Conservation (phyloP, 2,329 filamentous ascomycete species). For the Trichocomaceae sp. region DNA sequence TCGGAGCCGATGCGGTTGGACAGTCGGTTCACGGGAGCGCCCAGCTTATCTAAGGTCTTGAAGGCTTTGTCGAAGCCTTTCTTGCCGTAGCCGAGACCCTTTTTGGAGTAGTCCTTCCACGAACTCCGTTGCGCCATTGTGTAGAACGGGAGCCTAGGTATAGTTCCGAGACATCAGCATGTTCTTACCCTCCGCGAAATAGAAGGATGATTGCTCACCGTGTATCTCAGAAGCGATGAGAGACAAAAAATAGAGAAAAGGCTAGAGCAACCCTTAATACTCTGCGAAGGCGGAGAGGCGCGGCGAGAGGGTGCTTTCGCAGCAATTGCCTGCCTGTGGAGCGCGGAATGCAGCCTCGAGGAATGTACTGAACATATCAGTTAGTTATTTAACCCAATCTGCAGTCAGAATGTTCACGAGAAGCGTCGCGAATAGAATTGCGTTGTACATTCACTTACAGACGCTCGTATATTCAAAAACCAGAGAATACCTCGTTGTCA, state of each 20-base stretch:
- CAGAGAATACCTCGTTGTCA: not conserved
- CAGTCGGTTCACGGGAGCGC: constrained; percentile 69
- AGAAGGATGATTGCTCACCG: not conserved
- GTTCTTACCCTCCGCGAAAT: not conserved
- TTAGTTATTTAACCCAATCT: constrained; percentile 7
- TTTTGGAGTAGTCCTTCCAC: constrained; percentile 41
- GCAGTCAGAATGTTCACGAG: not conserved
- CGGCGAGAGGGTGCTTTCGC: not conserved
- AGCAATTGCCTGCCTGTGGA: not conserved
- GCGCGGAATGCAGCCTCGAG: constrained; percentile 8
- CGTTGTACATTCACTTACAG: constrained; percentile 4
- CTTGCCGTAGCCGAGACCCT: constrained; percentile 39
- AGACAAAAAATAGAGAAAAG: not conserved
- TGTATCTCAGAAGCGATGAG: not conserved
- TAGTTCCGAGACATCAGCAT: constrained; percentile 5
- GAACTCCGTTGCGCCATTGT: constrained; percentile 47
- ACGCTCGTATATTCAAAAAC: not conserved
- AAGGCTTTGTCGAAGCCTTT: constrained; percentile 70
- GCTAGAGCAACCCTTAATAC: not conserved
- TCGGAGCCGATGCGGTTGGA: constrained; percentile 76
- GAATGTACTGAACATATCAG: constrained; percentile 10
- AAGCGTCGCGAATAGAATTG: not conserved
- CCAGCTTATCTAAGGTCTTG: constrained; percentile 60
- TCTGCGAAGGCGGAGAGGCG: not conserved
- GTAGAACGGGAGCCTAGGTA: constrained; percentile 4